phyloP scores from a whole-genome alignment of 2,329 filamentous ascomycete genomes.

The Penicillium occitanis region DNA sequence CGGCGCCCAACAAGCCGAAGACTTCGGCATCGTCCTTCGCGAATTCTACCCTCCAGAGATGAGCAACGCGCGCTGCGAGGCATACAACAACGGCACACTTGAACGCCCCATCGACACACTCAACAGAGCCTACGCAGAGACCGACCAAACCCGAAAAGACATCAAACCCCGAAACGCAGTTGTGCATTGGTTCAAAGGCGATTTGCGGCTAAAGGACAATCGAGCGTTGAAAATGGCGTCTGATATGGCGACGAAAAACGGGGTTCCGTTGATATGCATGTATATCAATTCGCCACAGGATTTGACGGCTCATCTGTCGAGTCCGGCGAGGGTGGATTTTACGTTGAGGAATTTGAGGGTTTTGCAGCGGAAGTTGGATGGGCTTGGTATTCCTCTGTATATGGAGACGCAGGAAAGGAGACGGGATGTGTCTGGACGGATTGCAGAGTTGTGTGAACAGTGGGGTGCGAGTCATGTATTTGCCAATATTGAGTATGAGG shows the following conservation, averaged over 20 bases:
- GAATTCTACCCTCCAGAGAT: conserved; percentile 85
- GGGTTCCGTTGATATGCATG: conserved; percentile 70
- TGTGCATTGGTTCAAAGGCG: conserved; percentile 88
- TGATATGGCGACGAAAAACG: conserved; percentile 63
- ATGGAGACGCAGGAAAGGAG: conserved; percentile 70
- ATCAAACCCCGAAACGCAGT: conserved; percentile 62
- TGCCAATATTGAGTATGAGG: conserved; percentile 86
- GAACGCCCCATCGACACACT: conserved; percentile 72
- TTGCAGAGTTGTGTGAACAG: conserved; percentile 64
- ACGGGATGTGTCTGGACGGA: conserved; percentile 58
- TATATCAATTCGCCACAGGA: conserved; percentile 83
- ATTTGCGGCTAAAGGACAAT: conserved; percentile 74
- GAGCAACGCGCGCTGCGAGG: conserved; percentile 72
- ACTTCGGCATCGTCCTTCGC: conserved; percentile 65
- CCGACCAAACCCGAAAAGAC: conserved; percentile 53
- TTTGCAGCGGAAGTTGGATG: conserved; percentile 65
- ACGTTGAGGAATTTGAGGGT: conserved; percentile 69
- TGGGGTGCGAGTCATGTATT: conserved; percentile 77
- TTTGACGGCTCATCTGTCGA: conserved; percentile 74
- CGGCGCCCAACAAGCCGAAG: conserved; percentile 43
- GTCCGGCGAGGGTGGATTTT: conserved; percentile 75
- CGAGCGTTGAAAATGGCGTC: conserved; percentile 67
- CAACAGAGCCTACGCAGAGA: conserved; percentile 60
- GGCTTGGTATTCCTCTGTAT: conserved; percentile 74
- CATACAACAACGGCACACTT: conserved; percentile 70